Evolutionary conservation across 225 moss, liverwort and hornwort genomes (phyloP), one percentile per base, ranked within the genome.

Genomic region (Polytrichum commune): DNA sequence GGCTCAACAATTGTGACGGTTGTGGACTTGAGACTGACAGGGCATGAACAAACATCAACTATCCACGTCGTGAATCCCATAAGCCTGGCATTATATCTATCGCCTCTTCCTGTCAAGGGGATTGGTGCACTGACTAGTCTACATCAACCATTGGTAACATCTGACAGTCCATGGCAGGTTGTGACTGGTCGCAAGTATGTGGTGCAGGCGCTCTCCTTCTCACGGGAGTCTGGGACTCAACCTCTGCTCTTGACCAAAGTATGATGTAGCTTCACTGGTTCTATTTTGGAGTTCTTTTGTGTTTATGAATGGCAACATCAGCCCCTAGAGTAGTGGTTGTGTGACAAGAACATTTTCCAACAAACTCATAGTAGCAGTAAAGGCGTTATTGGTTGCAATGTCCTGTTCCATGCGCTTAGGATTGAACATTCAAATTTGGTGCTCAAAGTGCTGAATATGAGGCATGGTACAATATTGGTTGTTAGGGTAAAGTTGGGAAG

Each of bases 141-240:
- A 72, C 90, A 86, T 72, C 77, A 77, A 75, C 80, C 88, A 63
- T 74, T 85, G 55, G 72, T 90, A 65, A 67, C 88, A 35, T 83
- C 90, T 65, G 96, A 90, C 30, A 68, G 90, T 62, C 79, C 76
- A 20, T 96, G 93, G 96, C 93, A 96, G 84, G 90, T 93, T 78
- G 96, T 93, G 80, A 80, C 85, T 60, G 93, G 92, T 66, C 89
- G 88, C 64, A 96, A 93, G 75, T 96, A 96, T 78, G 87, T 93
- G 62, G 89, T 96, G 78, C 92, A 96, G 76, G 89, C 85, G 55
- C 85, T 90, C 60, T 70, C 90, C 56, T 96, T 83, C 80, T 93
- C 93, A 8, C 73, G 79, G 71, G 96, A 96, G 76, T 96, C 93
- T 60, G 90, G 92, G 68, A 92, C 84, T 63, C 90, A 87, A 5